These are phyloP conservation scores for Ambrosia trifida DNA, from an alignment of 129 eudicot genomes.

Conservation along the genomic window DNA sequence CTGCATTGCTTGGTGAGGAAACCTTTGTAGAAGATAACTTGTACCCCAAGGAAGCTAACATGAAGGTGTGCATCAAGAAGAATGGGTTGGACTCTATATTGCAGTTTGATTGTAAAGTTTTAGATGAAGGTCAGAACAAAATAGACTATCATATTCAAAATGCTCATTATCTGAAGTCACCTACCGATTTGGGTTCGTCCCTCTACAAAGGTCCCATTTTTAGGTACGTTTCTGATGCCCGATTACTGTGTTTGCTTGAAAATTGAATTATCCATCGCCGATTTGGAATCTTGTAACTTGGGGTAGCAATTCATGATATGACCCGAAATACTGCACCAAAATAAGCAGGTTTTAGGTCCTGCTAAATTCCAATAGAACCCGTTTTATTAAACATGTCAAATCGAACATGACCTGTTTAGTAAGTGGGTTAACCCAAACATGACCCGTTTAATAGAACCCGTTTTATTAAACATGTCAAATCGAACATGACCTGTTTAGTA, in stretches of 20 bases:
- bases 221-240: constrained; percentile 49
- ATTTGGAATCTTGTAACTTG: not conserved
- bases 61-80: constrained; percentile 81
- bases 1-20: constrained; percentile 74
- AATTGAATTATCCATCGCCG: not conserved
- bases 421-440: no score
- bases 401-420: no score
- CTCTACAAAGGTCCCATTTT: constrained; percentile 61
- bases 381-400: no score
- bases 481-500: no score
- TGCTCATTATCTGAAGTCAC: constrained; percentile 51
- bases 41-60: constrained; percentile 54
- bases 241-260: not conserved
- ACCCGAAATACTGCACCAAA: no score
- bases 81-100: constrained; percentile 66
- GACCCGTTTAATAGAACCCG: no score
- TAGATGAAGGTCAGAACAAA: constrained; percentile 39
- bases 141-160: constrained; percentile 47
- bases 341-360: no score
- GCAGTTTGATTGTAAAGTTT: constrained; percentile 76
- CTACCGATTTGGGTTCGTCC: constrained; percentile 45
- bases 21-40: constrained; percentile 38
- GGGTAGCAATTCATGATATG: no score
- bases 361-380: no score
- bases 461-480: no score